Percentiles rank a stretch among this genome's conserved stretches.
Conservation (phyloP, 2,329 filamentous ascomycete genomes). For the Tolypocladium tundrense region DNA sequence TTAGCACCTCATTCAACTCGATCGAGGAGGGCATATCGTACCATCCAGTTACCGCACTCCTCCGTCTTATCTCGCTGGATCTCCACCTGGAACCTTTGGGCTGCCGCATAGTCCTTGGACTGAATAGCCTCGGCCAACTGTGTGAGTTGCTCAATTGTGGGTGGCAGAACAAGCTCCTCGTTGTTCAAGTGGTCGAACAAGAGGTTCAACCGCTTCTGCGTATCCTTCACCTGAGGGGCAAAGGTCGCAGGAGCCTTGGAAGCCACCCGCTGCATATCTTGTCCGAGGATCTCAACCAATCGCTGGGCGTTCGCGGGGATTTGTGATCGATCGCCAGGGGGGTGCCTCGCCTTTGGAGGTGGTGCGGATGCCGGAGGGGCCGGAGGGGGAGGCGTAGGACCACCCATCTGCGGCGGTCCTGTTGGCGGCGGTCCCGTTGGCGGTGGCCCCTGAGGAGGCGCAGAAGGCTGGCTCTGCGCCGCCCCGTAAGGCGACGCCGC, state of each 20-base stretch:
- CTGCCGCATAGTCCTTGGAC: constrained; percentile 56
- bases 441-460: constrained; percentile 23
- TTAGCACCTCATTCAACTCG: constrained; percentile 25
- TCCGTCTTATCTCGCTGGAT: constrained; percentile 68
- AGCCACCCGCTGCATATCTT: constrained; percentile 84
- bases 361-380: constrained; percentile 39
- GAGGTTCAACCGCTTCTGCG: constrained; percentile 82
- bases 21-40: constrained; percentile 31
- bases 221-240: constrained; percentile 82
- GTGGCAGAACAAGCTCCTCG: constrained; percentile 73
- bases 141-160: constrained; percentile 60
- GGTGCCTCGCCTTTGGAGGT: constrained; percentile 52
- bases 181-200: constrained; percentile 98
- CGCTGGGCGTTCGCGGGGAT: constrained; percentile 68
- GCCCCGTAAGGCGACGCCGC: constrained; percentile 17
- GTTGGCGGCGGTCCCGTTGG: constrained; percentile 19
- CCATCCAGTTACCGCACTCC: constrained; percentile 82
- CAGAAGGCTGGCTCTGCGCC: constrained; percentile 19
- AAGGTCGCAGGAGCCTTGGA: constrained; percentile 77
- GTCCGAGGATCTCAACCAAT: constrained; percentile 69
- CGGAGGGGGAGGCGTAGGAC: constrained; percentile 28
- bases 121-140: constrained; percentile 58
- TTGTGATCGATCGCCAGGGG: constrained; percentile 80
- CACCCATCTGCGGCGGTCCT: constrained; percentile 23
- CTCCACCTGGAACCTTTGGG: constrained; percentile 60